Percentiles rank a stretch among this genome's conserved stretches.
Evolutionary conservation across 2,329 filamentous ascomycete genomes (phyloP).

Genomic region (Emmonsia crescens): DNA sequence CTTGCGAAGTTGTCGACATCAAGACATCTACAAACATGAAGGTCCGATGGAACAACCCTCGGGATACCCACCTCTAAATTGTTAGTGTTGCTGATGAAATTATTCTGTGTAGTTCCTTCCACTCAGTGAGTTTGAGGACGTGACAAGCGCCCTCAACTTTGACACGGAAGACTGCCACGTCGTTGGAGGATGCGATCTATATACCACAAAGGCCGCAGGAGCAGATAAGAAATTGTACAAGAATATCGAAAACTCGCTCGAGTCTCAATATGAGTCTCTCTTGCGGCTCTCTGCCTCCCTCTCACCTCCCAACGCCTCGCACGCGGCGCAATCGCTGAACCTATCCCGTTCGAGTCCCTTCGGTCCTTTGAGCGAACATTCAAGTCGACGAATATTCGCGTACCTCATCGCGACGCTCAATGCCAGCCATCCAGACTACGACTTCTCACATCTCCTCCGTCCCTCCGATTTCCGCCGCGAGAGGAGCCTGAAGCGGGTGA

Average conservation of each 20-base stretch:
- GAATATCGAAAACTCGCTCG: slow-evolving; percentile 82
- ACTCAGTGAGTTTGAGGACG: slow-evolving; percentile 78
- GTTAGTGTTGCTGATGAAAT: neutral
- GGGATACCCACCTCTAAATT: neutral
- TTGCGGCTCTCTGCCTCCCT: slow-evolving; percentile 77
- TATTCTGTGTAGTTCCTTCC: slow-evolving; percentile 66
- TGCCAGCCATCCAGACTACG: slow-evolving; percentile 90
- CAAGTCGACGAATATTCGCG: slow-evolving; percentile 82
- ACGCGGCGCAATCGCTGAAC: slow-evolving; percentile 57
- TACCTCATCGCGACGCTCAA: slow-evolving; percentile 96
- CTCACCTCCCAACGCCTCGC: slow-evolving; percentile 67
- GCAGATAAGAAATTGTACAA: slow-evolving; percentile 96
- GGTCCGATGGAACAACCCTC: slow-evolving; percentile 11
- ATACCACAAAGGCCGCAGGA: slow-evolving; percentile 92
- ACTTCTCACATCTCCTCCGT: slow-evolving; percentile 85
- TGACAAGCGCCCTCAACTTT: slow-evolving; percentile 90
- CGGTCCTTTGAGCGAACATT: slow-evolving; percentile 75
- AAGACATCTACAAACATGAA: slow-evolving; percentile 15
- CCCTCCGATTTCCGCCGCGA: slow-evolving; percentile 85
- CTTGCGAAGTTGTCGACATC: neutral
- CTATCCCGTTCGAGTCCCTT: slow-evolving; percentile 84
- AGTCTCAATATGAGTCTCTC: slow-evolving; percentile 81
- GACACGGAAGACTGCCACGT: slow-evolving; percentile 88
- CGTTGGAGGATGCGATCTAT: slow-evolving; percentile 87
- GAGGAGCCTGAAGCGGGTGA: slow-evolving; percentile 65